Evolutionary conservation across 1,284 basidiomycete species (phyloP).

Genomic region (Cutaneotrichosporon cyanovorans): DNA sequence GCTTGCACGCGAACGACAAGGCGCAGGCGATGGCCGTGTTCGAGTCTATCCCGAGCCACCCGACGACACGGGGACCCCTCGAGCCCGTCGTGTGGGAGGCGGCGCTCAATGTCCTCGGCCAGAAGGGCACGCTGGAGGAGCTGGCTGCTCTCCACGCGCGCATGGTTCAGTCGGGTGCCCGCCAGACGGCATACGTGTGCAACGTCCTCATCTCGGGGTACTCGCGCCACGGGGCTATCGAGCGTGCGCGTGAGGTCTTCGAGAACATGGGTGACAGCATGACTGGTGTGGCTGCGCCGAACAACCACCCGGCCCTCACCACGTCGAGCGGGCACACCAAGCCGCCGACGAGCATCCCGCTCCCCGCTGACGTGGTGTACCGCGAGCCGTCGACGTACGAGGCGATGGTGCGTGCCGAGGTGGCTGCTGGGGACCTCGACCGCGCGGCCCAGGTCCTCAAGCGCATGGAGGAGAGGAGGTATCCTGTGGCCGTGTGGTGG

Average conservation of each 20-base stretch:
- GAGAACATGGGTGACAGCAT: conserved; percentile 74
- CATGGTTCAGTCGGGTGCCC: conserved; percentile 60
- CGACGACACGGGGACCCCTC: conserved; percentile 38
- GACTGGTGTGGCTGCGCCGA: conserved; percentile 72
- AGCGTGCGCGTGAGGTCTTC: conserved; percentile 67
- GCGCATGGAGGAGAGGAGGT: conserved; percentile 58
- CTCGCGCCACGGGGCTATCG: conserved; percentile 63
- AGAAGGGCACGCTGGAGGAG: conserved; percentile 69
- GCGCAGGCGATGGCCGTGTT: conserved; percentile 71
- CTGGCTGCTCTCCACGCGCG: conserved; percentile 61
- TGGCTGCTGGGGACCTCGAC: conserved; percentile 66
- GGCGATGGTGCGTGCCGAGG: conserved; percentile 87
- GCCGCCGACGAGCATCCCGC: conserved; percentile 46
- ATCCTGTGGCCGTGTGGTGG: conserved; percentile 40
- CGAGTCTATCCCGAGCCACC: conserved; percentile 61
- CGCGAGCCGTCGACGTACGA: conserved; percentile 76
- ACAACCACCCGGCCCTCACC: conserved; percentile 67
- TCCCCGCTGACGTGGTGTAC: conserved; percentile 54
- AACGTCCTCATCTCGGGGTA: conserved; percentile 89
- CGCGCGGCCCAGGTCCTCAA: conserved; percentile 57
- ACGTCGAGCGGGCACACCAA: conserved; percentile 46
- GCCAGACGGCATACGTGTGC: conserved; percentile 92
- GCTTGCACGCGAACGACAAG: conserved; percentile 70
- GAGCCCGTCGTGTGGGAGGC: conserved; percentile 90
- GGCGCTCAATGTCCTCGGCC: conserved; percentile 78